Evolutionary conservation across 768 basidiomycete species (phyloP).

Genomic region (Pholiota conissans): DNA sequence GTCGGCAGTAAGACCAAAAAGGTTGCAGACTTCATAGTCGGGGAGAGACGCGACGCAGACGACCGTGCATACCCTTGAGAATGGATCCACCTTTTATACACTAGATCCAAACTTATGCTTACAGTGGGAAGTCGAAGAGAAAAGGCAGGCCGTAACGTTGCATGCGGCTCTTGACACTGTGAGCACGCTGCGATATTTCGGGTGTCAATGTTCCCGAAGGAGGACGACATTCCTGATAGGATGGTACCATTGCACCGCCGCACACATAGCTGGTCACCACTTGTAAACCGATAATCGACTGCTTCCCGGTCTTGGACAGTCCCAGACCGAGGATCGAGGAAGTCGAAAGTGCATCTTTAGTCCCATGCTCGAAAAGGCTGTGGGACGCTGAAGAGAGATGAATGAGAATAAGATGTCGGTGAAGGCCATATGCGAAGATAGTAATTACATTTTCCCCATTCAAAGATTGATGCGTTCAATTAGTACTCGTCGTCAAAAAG

Average conservation of each 20-base stretch:
- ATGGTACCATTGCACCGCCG: slow-evolving; percentile 8
- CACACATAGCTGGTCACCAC: neutral
- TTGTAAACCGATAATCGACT: too few species aligned
- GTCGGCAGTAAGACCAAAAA: slow-evolving; percentile 26
- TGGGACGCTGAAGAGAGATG: neutral
- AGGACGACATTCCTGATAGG: slow-evolving; percentile 4
- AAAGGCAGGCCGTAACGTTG: neutral
- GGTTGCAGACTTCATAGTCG: slow-evolving; percentile 34
- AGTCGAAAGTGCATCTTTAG: too few species aligned
- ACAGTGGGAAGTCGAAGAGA: neutral
- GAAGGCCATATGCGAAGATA: neutral
- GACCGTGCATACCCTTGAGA: slow-evolving; percentile 1
- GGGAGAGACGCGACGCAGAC: slow-evolving; percentile 1
- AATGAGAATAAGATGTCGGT: neutral
- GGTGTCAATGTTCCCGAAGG: slow-evolving; percentile 11
- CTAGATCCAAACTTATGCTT: slow-evolving; percentile 9
- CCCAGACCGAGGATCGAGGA: too few species aligned
- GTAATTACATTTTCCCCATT: neutral
- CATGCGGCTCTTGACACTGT: slow-evolving; percentile 17
- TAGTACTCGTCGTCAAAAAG: neutral
- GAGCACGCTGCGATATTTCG: slow-evolving; percentile 13
- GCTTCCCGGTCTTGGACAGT: too few species aligned
- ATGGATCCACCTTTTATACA: neutral
- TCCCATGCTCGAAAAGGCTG: neutral
- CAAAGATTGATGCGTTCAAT: neutral